phyloP scores from a whole-genome alignment of 176 grass and related monocot genomes.

The Poa pratensis region DNA sequence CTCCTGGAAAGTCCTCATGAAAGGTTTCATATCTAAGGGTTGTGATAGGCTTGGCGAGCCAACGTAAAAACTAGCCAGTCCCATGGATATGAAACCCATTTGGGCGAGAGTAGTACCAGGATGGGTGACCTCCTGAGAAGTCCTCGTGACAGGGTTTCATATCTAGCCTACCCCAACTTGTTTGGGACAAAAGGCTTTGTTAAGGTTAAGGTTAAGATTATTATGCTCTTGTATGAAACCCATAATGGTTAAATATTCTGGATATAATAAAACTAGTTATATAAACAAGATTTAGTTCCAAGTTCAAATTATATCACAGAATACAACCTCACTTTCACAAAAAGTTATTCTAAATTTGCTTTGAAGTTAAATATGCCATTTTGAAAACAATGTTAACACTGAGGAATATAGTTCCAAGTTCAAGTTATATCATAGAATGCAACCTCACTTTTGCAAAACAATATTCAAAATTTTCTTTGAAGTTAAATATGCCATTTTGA shows the following conservation, averaged over 20 bases:
- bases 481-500: not conserved
- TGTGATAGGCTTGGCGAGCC: too few species aligned
- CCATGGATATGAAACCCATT: too few species aligned
- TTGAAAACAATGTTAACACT: not conserved
- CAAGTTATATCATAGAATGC: not conserved
- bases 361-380: constrained; percentile 9
- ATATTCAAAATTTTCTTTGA: not conserved
- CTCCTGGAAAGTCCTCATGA: too few species aligned
- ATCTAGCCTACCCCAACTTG: too few species aligned
- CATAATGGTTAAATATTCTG: constrained; percentile 1
- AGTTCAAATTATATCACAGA: constrained; percentile 6
- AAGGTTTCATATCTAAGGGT: too few species aligned
- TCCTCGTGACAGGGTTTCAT: too few species aligned
- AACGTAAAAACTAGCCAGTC: too few species aligned
- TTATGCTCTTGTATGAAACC: constrained; percentile 24
- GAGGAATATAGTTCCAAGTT: not conserved
- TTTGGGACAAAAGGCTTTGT: too few species aligned
- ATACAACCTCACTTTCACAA: not conserved
- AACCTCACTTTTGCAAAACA: not conserved
- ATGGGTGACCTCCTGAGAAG: too few species aligned
- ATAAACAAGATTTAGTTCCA: not conserved
- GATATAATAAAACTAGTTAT: constrained; percentile 14
- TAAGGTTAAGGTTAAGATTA: too few species aligned
- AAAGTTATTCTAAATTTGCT: not conserved
- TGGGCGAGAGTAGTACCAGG: too few species aligned